Percentiles rank a stretch among this genome's conserved stretches.
Evolutionary conservation across 2,329 filamentous ascomycete species (phyloP).

Genomic region (Trichoderma breve): DNA sequence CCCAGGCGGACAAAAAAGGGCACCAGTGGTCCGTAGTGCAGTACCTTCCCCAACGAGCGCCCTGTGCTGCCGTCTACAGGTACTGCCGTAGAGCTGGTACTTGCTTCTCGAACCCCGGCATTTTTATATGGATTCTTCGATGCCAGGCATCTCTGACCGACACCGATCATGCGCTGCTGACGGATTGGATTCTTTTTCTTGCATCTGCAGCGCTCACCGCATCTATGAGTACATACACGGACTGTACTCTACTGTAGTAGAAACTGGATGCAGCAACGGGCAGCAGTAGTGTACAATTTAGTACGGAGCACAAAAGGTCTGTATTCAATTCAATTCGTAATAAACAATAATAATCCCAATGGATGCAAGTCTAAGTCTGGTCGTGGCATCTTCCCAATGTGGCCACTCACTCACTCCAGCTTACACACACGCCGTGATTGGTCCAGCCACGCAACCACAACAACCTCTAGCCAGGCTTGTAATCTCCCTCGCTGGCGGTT

Average conservation of each 20-base stretch:
- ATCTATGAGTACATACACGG: neutral
- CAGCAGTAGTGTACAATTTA: neutral
- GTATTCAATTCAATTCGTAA: neutral
- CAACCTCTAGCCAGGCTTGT: neutral
- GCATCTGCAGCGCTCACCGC: neutral
- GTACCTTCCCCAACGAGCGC: conserved; percentile 8
- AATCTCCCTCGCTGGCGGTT: neutral
- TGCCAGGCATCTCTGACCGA: neutral
- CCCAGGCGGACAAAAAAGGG: neutral
- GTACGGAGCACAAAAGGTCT: neutral
- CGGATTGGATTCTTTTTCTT: neutral
- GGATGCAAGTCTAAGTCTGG: neutral
- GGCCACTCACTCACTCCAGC: neutral
- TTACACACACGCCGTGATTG: neutral
- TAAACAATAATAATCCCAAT: neutral
- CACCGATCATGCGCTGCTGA: neutral
- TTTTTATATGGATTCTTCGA: neutral
- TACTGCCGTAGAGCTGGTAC: conserved; percentile 7
- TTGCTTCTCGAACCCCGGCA: neutral
- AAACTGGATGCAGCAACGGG: neutral
- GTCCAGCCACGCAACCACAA: neutral
- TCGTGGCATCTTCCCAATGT: neutral
- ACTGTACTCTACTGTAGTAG: too few species aligned
- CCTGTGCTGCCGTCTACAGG: conserved; percentile 10
- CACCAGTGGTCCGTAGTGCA: neutral